Evolutionary conservation across 2,329 filamentous ascomycete genomes (phyloP), one percentile per base, ranked within the genome.

Genomic region (Emericellopsis cladophorae): DNA sequence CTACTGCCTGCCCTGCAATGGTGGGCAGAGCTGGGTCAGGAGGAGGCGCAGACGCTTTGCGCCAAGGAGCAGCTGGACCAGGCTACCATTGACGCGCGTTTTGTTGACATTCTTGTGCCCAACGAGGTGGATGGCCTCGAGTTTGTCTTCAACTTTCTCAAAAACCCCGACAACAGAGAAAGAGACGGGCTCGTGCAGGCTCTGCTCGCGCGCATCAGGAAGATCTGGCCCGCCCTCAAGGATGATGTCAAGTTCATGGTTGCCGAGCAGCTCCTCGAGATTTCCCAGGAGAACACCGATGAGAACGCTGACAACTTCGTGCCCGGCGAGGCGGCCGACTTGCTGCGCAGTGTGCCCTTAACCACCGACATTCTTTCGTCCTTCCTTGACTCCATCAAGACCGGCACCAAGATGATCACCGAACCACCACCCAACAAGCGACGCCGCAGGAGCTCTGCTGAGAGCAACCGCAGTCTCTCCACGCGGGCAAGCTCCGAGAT

Each of bases 351-450:
- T 43, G 73, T 93, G 7, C 67, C 79, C n/a, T 69, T 94, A 32
- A 79, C 84, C 2, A 85, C 84, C 0, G 67, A 79, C 24, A 79
- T 86, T 21, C 70, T 95, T 8, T 65, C 78, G 1, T 70, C 72
- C 37, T 86, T 94, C 59, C 63, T 95, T 7, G 74, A 84, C 47
- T 79, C 76, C 21, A 72, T 95, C 33, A 82, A 86, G 43, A 79
- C 77, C 12, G 75, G 81, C n/a, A 72, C 79, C 3, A 78, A 83
- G 50, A 73, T 89, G 59, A 78, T 81, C 34, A 79, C 79, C 37
- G 78, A 81, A 42, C 75, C 79, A 11, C 81, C 84, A 9, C 74
- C 83, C 2, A 80, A 80, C 47, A 95, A 94, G 66, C 73, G 86
- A 46, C 78, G 87, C 52, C 76, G 87, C 42, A 86, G 79, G 1